Evolutionary conservation across 495 filamentous ascomycete species (phyloP).

Genomic region (Tuber magnatum): DNA sequence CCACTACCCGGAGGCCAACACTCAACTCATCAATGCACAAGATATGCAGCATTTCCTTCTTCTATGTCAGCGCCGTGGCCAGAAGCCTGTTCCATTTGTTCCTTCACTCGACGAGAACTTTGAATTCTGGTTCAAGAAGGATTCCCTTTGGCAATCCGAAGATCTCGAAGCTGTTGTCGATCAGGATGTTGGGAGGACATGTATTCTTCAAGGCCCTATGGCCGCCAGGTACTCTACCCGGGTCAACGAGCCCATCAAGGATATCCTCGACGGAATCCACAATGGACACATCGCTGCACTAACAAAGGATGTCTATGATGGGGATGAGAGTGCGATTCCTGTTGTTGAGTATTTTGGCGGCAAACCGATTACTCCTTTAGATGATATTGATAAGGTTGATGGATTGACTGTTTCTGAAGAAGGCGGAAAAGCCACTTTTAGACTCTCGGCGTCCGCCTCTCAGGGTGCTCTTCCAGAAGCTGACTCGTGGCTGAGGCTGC

Average conservation of each 20-base stretch:
- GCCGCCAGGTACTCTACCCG: constrained; percentile 81
- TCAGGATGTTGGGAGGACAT: constrained; percentile 89
- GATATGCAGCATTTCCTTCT: constrained; percentile 93
- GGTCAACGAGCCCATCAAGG: constrained; percentile 85
- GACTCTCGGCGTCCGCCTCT: constrained; percentile 62
- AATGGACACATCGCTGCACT: constrained; percentile 72
- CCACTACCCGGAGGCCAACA: constrained; percentile 74
- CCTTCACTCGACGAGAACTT: constrained; percentile 89
- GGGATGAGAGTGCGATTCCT: constrained; percentile 66
- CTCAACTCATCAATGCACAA: constrained; percentile 91
- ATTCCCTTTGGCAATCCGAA: constrained; percentile 99
- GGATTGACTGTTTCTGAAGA: constrained; percentile 73
- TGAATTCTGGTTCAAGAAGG: constrained; percentile 99
- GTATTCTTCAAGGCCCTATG: constrained; percentile 92
- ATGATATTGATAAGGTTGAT: constrained; percentile 59
- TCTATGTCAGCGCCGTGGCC: constrained; percentile 83
- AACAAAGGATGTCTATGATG: constrained; percentile 69
- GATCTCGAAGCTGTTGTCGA: constrained; percentile 90
- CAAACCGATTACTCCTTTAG: constrained; percentile 57
- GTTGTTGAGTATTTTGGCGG: constrained; percentile 92
- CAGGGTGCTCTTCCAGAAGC: constrained; percentile 64
- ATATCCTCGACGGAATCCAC: constrained; percentile 87
- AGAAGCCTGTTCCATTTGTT: constrained; percentile 96
- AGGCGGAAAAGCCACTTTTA: constrained; percentile 66
- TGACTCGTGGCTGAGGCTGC: constrained; percentile 75